Percentiles rank a stretch among this genome's conserved stretches.
Conservation (phyloP, 768 basidiomycete genomes). For the Kondoa malvinella region DNA sequence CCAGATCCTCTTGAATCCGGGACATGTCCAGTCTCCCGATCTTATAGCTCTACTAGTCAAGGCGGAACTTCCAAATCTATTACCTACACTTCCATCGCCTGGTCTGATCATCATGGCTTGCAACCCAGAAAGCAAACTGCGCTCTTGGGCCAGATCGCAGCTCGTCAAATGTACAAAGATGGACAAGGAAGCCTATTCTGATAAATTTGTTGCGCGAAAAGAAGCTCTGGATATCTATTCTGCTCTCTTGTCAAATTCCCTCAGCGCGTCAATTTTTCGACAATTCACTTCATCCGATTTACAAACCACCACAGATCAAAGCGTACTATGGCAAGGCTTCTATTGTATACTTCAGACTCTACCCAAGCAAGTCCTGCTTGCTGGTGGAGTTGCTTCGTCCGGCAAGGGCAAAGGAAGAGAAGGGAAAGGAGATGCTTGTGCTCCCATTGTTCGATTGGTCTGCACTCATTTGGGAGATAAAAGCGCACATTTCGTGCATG, state of each 20-base stretch:
- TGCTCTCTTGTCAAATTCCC: not conserved
- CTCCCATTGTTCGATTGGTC: conserved; percentile 11
- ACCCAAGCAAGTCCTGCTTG: not conserved
- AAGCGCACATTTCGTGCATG: conserved; percentile 11
- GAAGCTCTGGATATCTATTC: not conserved
- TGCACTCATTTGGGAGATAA: conserved; percentile 12
- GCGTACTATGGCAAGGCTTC: not conserved
- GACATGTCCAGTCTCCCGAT: not conserved
- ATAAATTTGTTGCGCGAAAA: not conserved
- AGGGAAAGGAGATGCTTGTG: conserved; percentile 32
- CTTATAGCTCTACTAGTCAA: not conserved
- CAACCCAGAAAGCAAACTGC: not conserved
- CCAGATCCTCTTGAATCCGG: not conserved
- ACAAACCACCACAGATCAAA: not conserved
- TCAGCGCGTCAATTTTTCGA: not conserved
- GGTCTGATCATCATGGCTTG: not conserved
- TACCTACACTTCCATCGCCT: not conserved
- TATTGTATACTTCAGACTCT: not conserved
- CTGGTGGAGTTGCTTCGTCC: not conserved
- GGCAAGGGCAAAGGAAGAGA: conserved; percentile 32
- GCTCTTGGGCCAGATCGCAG: not conserved
- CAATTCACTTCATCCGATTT: not conserved
- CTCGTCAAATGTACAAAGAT: not conserved
- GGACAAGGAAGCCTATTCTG: not conserved
- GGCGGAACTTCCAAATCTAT: not conserved